Evolutionary conservation across 352 stramenopile species (phyloP), one percentile per base, ranked within the genome.

Genomic region (Aphanomyces astaci): DNA sequence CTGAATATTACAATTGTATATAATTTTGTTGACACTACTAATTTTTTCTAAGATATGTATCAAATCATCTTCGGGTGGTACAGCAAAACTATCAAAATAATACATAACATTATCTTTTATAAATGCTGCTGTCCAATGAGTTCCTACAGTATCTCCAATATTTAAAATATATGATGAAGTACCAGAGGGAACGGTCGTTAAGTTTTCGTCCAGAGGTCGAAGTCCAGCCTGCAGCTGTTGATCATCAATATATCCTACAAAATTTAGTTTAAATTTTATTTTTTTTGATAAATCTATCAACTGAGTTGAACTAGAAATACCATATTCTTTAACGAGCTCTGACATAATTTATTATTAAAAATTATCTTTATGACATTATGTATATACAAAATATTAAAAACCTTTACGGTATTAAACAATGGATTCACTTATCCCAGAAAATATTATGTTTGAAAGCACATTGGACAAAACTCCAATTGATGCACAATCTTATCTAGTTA

Each of bases 221-320:
- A 22, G 27, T 54, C 13, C 46, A 54, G 46, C 46, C 46, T 54
- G 46, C 46, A 54, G 46, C 46, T 54, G 46, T 54, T 28, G 46
- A 22, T 54, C 46, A 22, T 54, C 46, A 28, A 22, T 54, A 54
- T 28, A 54, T 54, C 46, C 46, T 28, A 54, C 46, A 54, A 54
- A 54, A 54, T 54, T 54, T 54, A 54, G 24, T n/a, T 54, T n/a
- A 22, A 54, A 54, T 54, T 54, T 54, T 54, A 54, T 28, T 54
- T 54, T 54, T 54, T 54, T 54, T 54, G 46, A 54, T 54, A 54
- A 54, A 54, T 54, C 46, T 54, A 54, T 54, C 46, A 54, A 54
- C 46, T 54, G 46, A 54, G 46, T 54, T 54, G 46, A 54, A 54
- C 46, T 54, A 28, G 46, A 28, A 54, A 54, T 54, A n/a, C 46